Evolutionary conservation across 306 rosid species (phyloP), one percentile per base, ranked within the genome.

Genomic region (Casuarina cunninghamiana): DNA sequence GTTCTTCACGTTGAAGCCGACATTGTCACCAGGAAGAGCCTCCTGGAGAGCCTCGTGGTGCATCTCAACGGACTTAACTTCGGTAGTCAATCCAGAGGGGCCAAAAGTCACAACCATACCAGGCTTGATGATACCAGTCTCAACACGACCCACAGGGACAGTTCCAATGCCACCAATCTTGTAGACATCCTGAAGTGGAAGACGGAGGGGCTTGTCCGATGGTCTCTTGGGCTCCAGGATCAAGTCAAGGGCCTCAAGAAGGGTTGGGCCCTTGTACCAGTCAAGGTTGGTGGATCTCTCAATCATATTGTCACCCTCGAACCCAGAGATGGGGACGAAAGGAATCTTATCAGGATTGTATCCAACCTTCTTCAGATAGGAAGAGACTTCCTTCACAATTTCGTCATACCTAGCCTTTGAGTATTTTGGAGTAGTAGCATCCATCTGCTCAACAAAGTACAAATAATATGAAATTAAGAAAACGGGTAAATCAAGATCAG

Each of bases 141-240:
- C 32, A 26, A 26, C 32, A 26, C 32, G 32, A 26, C 32, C 32
- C 32, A 26, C 32, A 26, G 32, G 32, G 32, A 26, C 32, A 26
- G 65, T 21, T 19, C 15, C 39, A 58, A 58, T 58, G 7, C 65
- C 65, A 58, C 65, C 65, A 58, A 57, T 58, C 65, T 58, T 58
- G 65, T 58, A 58, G 65, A 58, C 65, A 58, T 58, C 65, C 65
- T 58, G 65, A 58, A 58, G 65, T 58, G 65, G 65, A 5, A 58
- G 65, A n/a, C 65, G 65, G 37, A 58, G 65, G 8, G 65, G 65
- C 65, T 58, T 58, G 65, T 58, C 65, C 9, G 65, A 7, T 6
- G 60, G 60, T 17, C 60, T 53, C 60, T 57, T 57, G 3, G 63
- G 63, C 39, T 57, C 63, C 39, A 26, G 1, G 32, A 26, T 26